Evolutionary conservation across 1,139 yeast genomes (phyloP), one percentile per base, ranked within the genome.

Genomic region (Hansenula anomala): DNA sequence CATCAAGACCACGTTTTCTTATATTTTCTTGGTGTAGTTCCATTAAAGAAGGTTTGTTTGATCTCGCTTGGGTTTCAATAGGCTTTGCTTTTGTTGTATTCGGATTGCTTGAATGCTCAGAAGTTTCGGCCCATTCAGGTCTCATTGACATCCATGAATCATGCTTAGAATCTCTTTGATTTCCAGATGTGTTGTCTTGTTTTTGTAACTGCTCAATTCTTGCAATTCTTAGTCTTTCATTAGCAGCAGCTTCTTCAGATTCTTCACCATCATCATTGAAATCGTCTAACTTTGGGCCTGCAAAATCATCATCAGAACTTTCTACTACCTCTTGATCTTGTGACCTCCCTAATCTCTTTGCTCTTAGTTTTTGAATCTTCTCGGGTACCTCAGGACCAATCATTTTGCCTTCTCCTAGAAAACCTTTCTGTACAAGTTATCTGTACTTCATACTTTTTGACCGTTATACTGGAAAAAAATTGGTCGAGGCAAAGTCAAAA

Each of bases 351-450:
- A 15, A 13, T 17, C 33, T 30, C 26, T 29, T 28, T 10, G 30
- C 30, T 24, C 19, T 29, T 10, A n/a, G 10, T 7, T 7, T 23
- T n/a, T 24, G 20, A 4, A 35, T 24, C 8, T 11, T 10, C 10
- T 24, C 20, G 9, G 37, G 37, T 3, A 35, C 25, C 14, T 35
- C 37, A 4, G 37, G 37, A 12, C 37, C 37, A 24, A 29, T 15
- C 37, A 34, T 34, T 15, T 19, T n/a, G 22, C 17, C 3, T n/a
- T 20, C 6, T 18, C 18, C 8, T 13, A 29, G n/a, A n/a, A n/a
- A n/a, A n/a, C n/a, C n/a, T n/a, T n/a, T n/a, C n/a, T n/a, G n/a
- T n/a, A n/a, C n/a, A n/a, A n/a, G n/a, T n/a, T n/a, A n/a, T n/a
- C n/a, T n/a, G n/a, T n/a, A n/a, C n/a, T n/a, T n/a, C n/a, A n/a